Base-by-base conservation (phyloP, 768 basidiomycete species). In the Hygrophorus pudorinus region DNA sequence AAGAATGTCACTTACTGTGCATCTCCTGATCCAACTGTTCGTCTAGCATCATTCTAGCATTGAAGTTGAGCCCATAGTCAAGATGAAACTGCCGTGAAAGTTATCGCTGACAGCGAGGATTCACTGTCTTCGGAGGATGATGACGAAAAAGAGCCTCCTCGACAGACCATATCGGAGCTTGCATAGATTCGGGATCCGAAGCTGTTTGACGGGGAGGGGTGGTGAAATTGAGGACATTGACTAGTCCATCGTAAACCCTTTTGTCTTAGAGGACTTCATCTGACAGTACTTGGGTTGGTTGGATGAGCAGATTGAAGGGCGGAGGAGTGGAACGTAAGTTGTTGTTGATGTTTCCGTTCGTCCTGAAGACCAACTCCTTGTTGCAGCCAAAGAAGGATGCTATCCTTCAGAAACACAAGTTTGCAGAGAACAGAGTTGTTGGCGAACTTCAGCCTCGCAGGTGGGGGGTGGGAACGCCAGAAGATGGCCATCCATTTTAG, bases 1-100 rank as follows among this genome's bases (percentile, higher is more conserved):
- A n/a, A n/a, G n/a, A n/a, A n/a, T n/a, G n/a, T n/a, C 13, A 74
- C 84, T 54, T 54, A 91, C 90, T 90, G 57, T 92, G 82, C 79
- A 94, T 91, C 59, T 94, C 91, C 64, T 88, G 79, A 57, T 94
- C 91, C 52, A 94, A 65, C 56, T 93, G 89, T 60, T 93, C 86
- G 53, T 94, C 91, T 49, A 94, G 67, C 79, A 93, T 81, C 81
- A 90, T 83, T 24, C 86, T 86, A 32, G 85, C 77, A 56, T 88
- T 90, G 61, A n/a, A n/a, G n/a, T n/a, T n/a, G n/a, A n/a, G n/a
- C n/a, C n/a, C n/a, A n/a, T n/a, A n/a, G n/a, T n/a, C n/a, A n/a
- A n/a, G n/a, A n/a, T n/a, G n/a, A n/a, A n/a, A n/a, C n/a, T n/a
- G 51, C 51, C 17, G 63, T 81, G 42, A 76, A 68, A 42, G 66